Base-by-base conservation (phyloP, 352 stramenopile species). In the Pythium dissimile region DNA sequence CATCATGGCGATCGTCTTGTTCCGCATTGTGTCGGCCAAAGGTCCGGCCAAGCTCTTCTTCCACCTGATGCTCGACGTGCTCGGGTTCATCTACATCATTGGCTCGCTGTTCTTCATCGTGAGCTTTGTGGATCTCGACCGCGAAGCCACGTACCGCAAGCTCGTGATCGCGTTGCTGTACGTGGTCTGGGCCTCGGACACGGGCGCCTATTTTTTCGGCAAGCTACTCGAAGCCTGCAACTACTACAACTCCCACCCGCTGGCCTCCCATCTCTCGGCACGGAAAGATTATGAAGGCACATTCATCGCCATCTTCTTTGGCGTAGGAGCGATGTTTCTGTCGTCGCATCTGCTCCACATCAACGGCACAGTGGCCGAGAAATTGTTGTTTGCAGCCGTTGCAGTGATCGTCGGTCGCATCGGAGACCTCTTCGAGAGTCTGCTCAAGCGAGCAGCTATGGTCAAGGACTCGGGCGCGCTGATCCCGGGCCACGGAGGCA, bases 281-380 rank as follows among this genome's bases (percentile, higher is more conserved):
- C 98, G 98, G 71, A 99, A 99, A 66, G 96, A 97, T 35, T 89
- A 98, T 12, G 94, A 99, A 73, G 96, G 96, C 15, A 92, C 96
- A 6, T 54, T 98, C 13, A 86, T 87, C 21, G 95, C 92, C 9
- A 73, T 86, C 13, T 54, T 87, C 5, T 86, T 85, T 20, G 90
- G 84, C 15, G 62, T 97, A 35, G 79, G 81, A 15, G 86, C 93
- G 5, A 97, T 94, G 75, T 69, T 94, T 15, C 73, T 95, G 30
- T 68, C 70, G 10, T 86, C 72, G 23, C 41, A 78, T 11, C 15
- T 81, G 15, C 87, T 95, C 57, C 62, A 82, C 13, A 48, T 96
- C 2, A 80, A 83, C 6, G 94, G 93, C 8, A 72, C 80, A 0
- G 61, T 87, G n/a, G 77, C 91, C 52, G 89, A 86, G 6, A 85